Percentiles rank a stretch among this genome's conserved stretches.
Conservation (phyloP, 371 early-diverging fungal species). For the Mortierella sp. region DNA sequence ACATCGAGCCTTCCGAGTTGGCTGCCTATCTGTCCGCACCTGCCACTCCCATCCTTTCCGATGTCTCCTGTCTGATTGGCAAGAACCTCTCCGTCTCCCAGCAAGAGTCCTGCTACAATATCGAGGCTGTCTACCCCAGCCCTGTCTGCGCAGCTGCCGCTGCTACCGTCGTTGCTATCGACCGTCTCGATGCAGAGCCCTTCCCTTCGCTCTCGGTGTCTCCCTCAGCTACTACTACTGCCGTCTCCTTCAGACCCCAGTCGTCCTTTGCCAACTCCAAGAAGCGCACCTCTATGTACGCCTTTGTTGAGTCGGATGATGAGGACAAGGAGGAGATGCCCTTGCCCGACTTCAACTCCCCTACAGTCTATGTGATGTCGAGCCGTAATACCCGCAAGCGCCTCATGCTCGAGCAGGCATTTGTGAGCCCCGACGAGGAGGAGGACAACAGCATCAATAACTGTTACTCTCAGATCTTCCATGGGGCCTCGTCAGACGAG, state of each 20-base stretch:
- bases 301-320: slow-evolving; percentile 43
- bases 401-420: slow-evolving; percentile 56
- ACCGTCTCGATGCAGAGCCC: slow-evolving; percentile 29
- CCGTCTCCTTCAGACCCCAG: not conserved
- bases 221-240: not conserved
- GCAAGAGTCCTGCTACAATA: slow-evolving; percentile 3
- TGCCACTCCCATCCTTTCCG: slow-evolving; percentile 42
- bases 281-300: slow-evolving; percentile 52
- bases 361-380: slow-evolving; percentile 53
- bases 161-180: slow-evolving; percentile 47
- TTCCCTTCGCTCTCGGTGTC: slow-evolving; percentile 21
- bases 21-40: slow-evolving; percentile 55
- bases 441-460: slow-evolving; percentile 23
- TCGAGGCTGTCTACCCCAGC: slow-evolving; percentile 50
- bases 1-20: slow-evolving; percentile 54
- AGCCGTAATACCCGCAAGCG: slow-evolving; percentile 56
- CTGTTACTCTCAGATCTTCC: slow-evolving; percentile 51
- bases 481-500: slow-evolving; percentile 29
- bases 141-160: slow-evolving; percentile 56
- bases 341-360: slow-evolving; percentile 5
- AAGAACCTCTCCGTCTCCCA: slow-evolving; percentile 20
- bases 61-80: slow-evolving; percentile 48
- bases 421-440: slow-evolving; percentile 50
- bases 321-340: slow-evolving; percentile 32
- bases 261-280: slow-evolving; percentile 5